Conservation (phyloP, 2,329 filamentous ascomycete genomes). For the Onygenales sp. region DNA sequence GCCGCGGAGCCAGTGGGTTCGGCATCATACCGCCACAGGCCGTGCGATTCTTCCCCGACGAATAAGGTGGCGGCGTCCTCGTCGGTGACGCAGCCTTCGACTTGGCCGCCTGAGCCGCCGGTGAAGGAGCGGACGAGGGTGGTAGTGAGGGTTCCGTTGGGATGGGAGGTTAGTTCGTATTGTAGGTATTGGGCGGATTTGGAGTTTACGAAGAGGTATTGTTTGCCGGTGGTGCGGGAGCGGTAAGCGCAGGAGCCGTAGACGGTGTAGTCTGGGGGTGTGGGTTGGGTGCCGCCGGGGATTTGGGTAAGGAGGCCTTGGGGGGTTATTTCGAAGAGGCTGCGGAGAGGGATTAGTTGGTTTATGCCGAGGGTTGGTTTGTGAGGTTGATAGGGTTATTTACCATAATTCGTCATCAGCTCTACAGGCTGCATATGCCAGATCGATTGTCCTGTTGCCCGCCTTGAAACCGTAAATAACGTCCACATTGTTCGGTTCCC, state of each 20-base stretch:
- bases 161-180: conserved; percentile 38
- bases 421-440: conserved; percentile 44
- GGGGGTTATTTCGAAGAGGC: conserved; percentile 41
- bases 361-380: neutral
- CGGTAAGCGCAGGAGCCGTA: conserved; percentile 46
- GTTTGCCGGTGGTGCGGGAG: conserved; percentile 38
- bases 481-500: conserved; percentile 47
- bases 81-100: conserved; percentile 46
- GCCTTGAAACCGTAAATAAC: conserved; percentile 42
- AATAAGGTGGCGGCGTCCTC: conserved; percentile 43
- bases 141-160: conserved; percentile 35
- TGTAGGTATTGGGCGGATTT: conserved; percentile 47
- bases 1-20: conserved; percentile 36
- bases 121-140: conserved; percentile 43
- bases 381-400: conserved; percentile 11
- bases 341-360: conserved; percentile 13
- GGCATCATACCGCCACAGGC: conserved; percentile 44
- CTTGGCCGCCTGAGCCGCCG: conserved; percentile 43
- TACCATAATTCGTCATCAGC: conserved; percentile 45
- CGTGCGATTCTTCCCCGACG: conserved; percentile 44
- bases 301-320: conserved; percentile 38
- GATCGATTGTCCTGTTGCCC: conserved; percentile 36
- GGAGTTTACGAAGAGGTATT: conserved; percentile 47
- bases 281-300: conserved; percentile 38
- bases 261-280: conserved; percentile 37